phyloP scores from a whole-genome alignment of 768 basidiomycete genomes.

The Tricholoma flavovirens region DNA sequence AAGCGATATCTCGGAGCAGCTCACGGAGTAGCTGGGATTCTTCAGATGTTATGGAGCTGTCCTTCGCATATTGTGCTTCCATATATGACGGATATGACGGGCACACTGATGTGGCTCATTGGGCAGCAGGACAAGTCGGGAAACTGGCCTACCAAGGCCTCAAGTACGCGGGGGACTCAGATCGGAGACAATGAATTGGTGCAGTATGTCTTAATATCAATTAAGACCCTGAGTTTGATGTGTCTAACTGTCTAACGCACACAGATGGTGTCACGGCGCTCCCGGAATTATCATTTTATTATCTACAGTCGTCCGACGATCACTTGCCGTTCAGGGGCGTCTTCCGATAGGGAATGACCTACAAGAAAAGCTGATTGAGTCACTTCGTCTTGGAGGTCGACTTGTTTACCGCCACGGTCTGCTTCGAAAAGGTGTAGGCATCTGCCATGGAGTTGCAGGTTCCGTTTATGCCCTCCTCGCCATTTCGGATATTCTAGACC shows the following conservation, averaged over 20 bases:
- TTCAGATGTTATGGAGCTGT: slow-evolving; percentile 43
- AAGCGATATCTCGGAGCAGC: slow-evolving; percentile 52
- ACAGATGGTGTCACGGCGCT: slow-evolving; percentile 58
- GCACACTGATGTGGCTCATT: slow-evolving; percentile 44
- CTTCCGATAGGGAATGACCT: slow-evolving; percentile 19
- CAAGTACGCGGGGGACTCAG: slow-evolving; percentile 12
- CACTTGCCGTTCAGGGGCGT: slow-evolving; percentile 5
- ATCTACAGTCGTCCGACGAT: slow-evolving; percentile 34
- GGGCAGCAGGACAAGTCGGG: slow-evolving; percentile 38
- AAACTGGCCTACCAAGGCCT: slow-evolving; percentile 49
- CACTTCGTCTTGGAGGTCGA: slow-evolving; percentile 34
- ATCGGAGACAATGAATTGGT: slow-evolving; percentile 33
- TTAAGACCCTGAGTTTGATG: not conserved
- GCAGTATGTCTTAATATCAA: slow-evolving; percentile 33
- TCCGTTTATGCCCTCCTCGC: slow-evolving; percentile 49
- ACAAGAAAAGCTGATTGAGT: slow-evolving; percentile 20
- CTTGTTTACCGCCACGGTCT: slow-evolving; percentile 44
- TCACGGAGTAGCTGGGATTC: slow-evolving; percentile 59
- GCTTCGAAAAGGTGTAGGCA: slow-evolving; percentile 51
- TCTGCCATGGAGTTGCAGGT: slow-evolving; percentile 55
- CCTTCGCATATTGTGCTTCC: slow-evolving; percentile 31
- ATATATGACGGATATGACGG: slow-evolving; percentile 35
- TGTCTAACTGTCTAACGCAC: not conserved
- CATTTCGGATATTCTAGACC: slow-evolving; percentile 39
- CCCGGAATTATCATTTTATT: slow-evolving; percentile 45